Base-by-base conservation (phyloP, 306 rosid species). In the Dicorynia guianensis region DNA sequence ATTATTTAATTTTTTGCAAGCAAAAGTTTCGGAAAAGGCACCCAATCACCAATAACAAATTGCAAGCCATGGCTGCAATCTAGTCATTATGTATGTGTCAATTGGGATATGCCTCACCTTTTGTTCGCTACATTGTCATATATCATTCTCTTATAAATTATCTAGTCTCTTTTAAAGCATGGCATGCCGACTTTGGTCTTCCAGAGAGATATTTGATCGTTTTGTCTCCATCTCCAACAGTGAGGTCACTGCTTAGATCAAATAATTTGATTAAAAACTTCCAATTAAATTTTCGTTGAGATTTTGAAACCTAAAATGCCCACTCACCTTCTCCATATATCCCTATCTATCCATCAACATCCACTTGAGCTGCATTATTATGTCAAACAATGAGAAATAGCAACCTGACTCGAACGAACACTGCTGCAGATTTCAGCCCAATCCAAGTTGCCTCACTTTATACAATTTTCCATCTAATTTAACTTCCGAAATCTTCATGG, bases 181-280 rank as follows among this genome's bases (percentile, higher is more conserved):
- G 60, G 39, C 77, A 36, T 63, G 69, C 48, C 83, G 71, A 66
- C 33, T 72, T 42, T 83, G 48, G 78, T 62, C 67, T 57, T 46
- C 59, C 4, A 18, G 50, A 40, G 6, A 9, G 8, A 33, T 20
- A 38, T 63, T 30, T 69, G 13, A 62, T 65, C 20, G 2, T n/a
- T 72, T 66, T 55, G 79, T 69, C 79, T 19, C 48, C 71, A 25
- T 65, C 33, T 55, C 63, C 60, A 25, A 25, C 71, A 19, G 54
- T 68, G 85, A 83, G 77, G 87, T 83, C 87, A 82, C 40, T 77
- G 86, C 84, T 86, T 80, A 83, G 78, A 58, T 86, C 55, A 64
- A 71, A 57, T 74, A 57, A 72, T 71, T 47, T n/a, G 56, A 59
- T 69, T 67, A 67, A 8, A 4, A 1, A 6, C 1, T 66, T 19